Evolutionary conservation across 495 filamentous ascomycete genomes (phyloP), one percentile per base, ranked within the genome.

Genomic region (Penicillium parvum): DNA sequence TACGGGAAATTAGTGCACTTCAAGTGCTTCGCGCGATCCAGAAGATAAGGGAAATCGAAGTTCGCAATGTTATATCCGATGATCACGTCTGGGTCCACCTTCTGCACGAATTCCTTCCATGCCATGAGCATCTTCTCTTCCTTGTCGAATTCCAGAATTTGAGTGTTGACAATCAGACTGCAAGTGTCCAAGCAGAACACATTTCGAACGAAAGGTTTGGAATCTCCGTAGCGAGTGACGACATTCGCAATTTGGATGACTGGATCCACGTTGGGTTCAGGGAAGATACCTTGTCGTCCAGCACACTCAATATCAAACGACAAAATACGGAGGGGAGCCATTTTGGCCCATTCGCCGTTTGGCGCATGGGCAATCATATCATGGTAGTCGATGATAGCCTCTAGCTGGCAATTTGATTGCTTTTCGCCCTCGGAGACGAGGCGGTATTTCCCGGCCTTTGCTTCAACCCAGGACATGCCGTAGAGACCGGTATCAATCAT

Each of bases 241-340:
- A 96, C 77, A 54, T 96, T 97, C 23, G 94, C 92, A 46, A 99
- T 99, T 60, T 99, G 92, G 47, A 99, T 99, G 39, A 99, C 91
- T 0, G 90, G 88, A 60, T 99, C 92, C 18, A 86, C 65, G 45
- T 89, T 75, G 15, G 94, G 78, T 65, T 97, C 91, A 3, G 92
- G 92, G 60, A 99, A 99, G 58, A 99, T 83, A 27, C 92, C 92
- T 64, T 96, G 96, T 49, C 92, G 86, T 18, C 92, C 92, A 45
- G 92, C 94, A 60, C 92, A 99, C 61, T 99, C 92, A 51, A 99
- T 99, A 79, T 99, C 92, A 50, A 99, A 96, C 2, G 90, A 96
- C 10, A 99, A 65, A 37, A 96, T 82, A 26, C 92, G 81, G 14
- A 99, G 71, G 1, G 92, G 92, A 0, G 92, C 94, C 88, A 99